Conservation (phyloP, 345 rosid genomes). For the Corchorus capsularis region DNA sequence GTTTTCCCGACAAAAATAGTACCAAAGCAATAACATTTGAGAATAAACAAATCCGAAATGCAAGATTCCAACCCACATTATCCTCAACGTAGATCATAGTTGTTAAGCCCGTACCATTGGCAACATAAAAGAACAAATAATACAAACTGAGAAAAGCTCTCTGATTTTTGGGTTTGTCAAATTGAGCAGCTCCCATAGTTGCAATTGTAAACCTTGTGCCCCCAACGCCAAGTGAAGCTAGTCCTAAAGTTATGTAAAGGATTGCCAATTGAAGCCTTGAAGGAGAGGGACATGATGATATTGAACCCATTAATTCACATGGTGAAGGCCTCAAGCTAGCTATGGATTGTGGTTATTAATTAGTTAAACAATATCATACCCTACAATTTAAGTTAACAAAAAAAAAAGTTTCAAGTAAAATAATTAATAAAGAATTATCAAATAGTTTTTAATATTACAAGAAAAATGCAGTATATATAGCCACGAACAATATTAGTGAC, state of each 20-base stretch:
- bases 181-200: background rate
- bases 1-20: background rate
- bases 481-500: too few species aligned
- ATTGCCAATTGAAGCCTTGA: background rate
- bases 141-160: background rate
- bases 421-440: too few species aligned
- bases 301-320: background rate
- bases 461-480: too few species aligned
- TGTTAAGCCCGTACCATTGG: background rate
- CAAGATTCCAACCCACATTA: background rate
- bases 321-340: background rate
- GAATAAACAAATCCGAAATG: background rate
- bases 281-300: background rate
- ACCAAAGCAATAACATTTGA: background rate
- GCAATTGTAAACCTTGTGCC: constrained; percentile 1
- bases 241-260: background rate
- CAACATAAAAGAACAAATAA: background rate
- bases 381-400: too few species aligned
- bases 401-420: too few species aligned
- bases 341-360: background rate
- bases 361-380: background rate
- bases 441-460: too few species aligned
- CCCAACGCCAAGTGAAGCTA: background rate
- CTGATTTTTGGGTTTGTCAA: background rate
- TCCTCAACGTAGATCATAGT: background rate